Percentiles rank a stretch among this genome's conserved stretches.
These are phyloP conservation scores for Glycyrrhiza uralensis DNA, from an alignment of 306 rosid species.

Conservation along the genomic window DNA sequence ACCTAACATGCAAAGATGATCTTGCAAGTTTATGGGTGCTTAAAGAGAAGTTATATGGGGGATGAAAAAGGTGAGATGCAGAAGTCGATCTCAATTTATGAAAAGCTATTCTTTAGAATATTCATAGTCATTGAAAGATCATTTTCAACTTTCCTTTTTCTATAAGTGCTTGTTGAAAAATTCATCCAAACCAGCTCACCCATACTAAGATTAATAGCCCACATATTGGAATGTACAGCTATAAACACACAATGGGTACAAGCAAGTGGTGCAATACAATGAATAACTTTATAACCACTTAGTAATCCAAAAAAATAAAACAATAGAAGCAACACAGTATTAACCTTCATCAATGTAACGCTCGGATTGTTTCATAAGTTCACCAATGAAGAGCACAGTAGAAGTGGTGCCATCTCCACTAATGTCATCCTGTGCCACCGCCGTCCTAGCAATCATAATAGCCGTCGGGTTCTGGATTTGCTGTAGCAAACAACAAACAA, in stretches of 20 bases:
- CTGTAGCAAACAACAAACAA: conserved; percentile 39
- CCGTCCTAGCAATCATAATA: conserved; percentile 96
- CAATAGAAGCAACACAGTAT: not conserved
- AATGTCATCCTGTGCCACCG: conserved; percentile 94
- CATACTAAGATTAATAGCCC: not conserved
- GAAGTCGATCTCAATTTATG: not conserved
- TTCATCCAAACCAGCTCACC: not conserved
- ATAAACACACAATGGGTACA: not conserved
- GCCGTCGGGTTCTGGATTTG: conserved; percentile 99
- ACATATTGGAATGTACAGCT: not conserved
- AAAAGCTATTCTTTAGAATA: not conserved
- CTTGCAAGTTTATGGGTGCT: not conserved
- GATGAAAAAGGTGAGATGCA: not conserved
- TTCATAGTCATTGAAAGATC: not conserved
- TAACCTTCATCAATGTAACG: conserved; percentile 88
- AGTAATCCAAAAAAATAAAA: not conserved
- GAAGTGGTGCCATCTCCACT: conserved; percentile 98
- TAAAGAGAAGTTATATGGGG: not conserved
- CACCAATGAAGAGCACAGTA: conserved; percentile 91
- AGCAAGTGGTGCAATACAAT: not conserved
- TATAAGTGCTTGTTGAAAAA: not conserved
- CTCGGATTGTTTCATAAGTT: conserved; percentile 95
- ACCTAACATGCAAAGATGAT: not conserved
- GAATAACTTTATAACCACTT: not conserved
- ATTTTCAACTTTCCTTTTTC: not conserved